Percentiles rank a stretch among this genome's conserved stretches.
These are phyloP conservation scores for Pichia sporocuriosa DNA, from an alignment of 805 yeast genomes.

Conservation along the genomic window DNA sequence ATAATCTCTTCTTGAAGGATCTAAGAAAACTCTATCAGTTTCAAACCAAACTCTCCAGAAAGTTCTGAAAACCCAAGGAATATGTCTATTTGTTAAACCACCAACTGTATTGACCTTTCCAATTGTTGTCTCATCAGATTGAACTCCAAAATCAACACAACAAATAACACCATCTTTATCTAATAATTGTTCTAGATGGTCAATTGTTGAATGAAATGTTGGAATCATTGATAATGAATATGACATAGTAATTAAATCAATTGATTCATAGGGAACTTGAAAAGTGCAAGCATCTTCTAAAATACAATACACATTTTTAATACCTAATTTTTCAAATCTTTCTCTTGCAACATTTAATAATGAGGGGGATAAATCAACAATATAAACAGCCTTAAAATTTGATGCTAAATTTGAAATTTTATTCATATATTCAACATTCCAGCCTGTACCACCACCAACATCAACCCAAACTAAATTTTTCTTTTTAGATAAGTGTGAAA, in stretches of 20 bases:
- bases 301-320: slow-evolving; percentile 57
- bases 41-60: slow-evolving; percentile 90
- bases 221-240: slow-evolving; percentile 86
- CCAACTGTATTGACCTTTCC: slow-evolving; percentile 73
- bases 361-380: slow-evolving; percentile 73
- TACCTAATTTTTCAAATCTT: slow-evolving; percentile 43
- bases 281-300: slow-evolving; percentile 75
- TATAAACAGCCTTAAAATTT: slow-evolving; percentile 57
- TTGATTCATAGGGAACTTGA: slow-evolving; percentile 41
- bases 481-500: slow-evolving; percentile 42
- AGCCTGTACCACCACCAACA: slow-evolving; percentile 85
- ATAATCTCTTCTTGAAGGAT: slow-evolving; percentile 75
- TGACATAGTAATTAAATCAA: slow-evolving; percentile 73
- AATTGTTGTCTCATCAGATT: slow-evolving; percentile 52
- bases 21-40: slow-evolving; percentile 72
- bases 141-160: slow-evolving; percentile 78
- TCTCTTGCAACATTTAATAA: slow-evolving; percentile 64
- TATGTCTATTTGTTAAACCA: slow-evolving; percentile 63
- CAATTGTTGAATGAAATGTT: slow-evolving; percentile 70
- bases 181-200: slow-evolving; percentile 50
- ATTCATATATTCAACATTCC: slow-evolving; percentile 74
- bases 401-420: slow-evolving; percentile 39
- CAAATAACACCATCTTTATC: slow-evolving; percentile 57
- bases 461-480: slow-evolving; percentile 62
- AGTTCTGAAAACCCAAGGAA: slow-evolving; percentile 69